phyloP scores from a whole-genome alignment of 1,284 basidiomycete species.

The Xanthoconium separans region DNA sequence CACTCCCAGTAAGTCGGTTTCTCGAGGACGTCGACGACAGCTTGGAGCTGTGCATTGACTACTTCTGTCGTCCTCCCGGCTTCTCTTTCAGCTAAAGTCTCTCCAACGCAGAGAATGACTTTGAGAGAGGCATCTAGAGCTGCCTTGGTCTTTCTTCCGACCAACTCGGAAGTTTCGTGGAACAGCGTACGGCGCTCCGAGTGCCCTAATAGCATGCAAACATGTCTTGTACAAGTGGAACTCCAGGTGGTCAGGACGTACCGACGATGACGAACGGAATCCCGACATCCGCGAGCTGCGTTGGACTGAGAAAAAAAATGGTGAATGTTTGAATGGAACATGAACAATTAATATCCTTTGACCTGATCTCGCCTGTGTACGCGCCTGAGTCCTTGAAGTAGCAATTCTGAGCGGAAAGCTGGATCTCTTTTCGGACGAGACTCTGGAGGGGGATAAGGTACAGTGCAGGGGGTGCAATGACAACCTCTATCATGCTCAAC shows the following conservation, averaged over 20 bases:
- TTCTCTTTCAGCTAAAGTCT: conserved; percentile 91
- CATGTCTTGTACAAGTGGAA: neutral
- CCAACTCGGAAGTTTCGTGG: conserved; percentile 80
- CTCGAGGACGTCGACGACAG: conserved; percentile 67
- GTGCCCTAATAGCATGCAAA: conserved; percentile 56
- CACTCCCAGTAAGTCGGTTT: conserved; percentile 77
- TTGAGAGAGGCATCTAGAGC: conserved; percentile 75
- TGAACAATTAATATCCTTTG: conserved; percentile 14
- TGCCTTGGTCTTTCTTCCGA: conserved; percentile 86
- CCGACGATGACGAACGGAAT: conserved; percentile 95
- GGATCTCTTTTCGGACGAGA: conserved; percentile 58
- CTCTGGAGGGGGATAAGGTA: conserved; percentile 75
- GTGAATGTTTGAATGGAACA: neutral
- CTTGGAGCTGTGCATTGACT: conserved; percentile 80
- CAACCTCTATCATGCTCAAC: conserved; percentile 63
- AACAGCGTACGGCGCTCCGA: conserved; percentile 95
- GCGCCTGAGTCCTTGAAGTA: conserved; percentile 87
- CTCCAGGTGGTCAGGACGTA: conserved; percentile 22
- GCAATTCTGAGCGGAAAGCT: conserved; percentile 91
- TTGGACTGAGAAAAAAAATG: conserved; percentile 46
- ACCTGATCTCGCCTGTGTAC: conserved; percentile 96
- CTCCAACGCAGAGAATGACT: conserved; percentile 96
- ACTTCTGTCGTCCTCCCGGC: conserved; percentile 76
- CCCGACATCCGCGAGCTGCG: conserved; percentile 81
- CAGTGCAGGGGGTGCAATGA: conserved; percentile 87